Evolutionary conservation across 768 basidiomycete species (phyloP).

Genomic region (Leccinum fibrillosum): DNA sequence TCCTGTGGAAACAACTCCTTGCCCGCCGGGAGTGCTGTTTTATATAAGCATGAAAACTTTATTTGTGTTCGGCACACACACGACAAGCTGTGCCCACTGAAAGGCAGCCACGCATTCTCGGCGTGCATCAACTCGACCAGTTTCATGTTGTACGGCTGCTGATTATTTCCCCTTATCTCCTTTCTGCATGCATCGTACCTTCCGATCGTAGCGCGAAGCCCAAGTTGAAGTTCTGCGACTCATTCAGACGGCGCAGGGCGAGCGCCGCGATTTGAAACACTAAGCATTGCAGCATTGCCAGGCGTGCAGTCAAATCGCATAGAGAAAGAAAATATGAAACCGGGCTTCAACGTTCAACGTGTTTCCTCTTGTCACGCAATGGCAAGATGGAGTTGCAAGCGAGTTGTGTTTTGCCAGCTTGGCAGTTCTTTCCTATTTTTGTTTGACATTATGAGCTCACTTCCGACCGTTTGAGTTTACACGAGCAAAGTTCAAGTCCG

Average conservation of each 20-base stretch:
- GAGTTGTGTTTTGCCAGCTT: slow-evolving; percentile 5
- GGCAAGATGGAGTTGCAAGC: slow-evolving; percentile 11
- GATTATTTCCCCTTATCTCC: slow-evolving; percentile 24
- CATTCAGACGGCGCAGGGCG: not conserved
- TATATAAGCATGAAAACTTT: slow-evolving; percentile 14
- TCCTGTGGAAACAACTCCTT: slow-evolving; percentile 11
- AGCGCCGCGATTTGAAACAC: not conserved
- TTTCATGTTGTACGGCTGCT: slow-evolving; percentile 15
- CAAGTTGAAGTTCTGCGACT: not conserved
- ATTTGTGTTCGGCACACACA: slow-evolving; percentile 4
- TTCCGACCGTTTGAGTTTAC: slow-evolving; percentile 13
- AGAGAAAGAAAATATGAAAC: slow-evolving; percentile 4
- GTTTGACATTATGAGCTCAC: not conserved
- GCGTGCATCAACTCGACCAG: slow-evolving; percentile 26
- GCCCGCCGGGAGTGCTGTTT: slow-evolving; percentile 8
- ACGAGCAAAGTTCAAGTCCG: slow-evolving; percentile 24
- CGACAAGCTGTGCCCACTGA: slow-evolving; percentile 14
- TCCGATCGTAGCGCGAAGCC: slow-evolving; percentile 8
- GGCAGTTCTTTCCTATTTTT: slow-evolving; percentile 9
- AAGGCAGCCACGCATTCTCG: slow-evolving; percentile 21
- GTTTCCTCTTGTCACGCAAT: not conserved
- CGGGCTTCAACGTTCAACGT: slow-evolving; percentile 12
- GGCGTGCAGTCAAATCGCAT: not conserved
- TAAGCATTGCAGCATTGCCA: not conserved
- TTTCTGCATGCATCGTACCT: slow-evolving; percentile 12